A percentile compares a stretch with the other conserved stretches of the same genome.
Conservation (phyloP, 1,139 yeast species). For the Insectozyma bohioensis region DNA sequence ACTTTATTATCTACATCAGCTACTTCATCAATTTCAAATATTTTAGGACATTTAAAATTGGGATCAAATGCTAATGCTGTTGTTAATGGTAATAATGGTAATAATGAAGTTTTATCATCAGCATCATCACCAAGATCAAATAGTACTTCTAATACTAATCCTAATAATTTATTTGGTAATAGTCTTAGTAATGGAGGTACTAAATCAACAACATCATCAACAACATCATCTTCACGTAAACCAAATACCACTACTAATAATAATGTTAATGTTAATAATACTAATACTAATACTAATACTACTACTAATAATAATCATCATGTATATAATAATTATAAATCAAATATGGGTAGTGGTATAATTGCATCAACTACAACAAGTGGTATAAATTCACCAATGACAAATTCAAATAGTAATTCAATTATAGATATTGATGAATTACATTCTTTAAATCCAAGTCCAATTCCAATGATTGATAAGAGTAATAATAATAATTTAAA, state of each 20-base stretch:
- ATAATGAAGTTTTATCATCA: not conserved
- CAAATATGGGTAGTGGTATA: too few relatives aligned
- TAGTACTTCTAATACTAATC: too few relatives aligned
- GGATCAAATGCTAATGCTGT: not conserved
- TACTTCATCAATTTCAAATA: conserved; percentile 17
- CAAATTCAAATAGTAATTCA: not conserved
- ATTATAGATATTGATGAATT: not conserved
- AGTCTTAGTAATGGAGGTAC: not conserved
- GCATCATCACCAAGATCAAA: conserved; percentile 1
- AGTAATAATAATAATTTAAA: not conserved
- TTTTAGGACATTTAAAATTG: conserved; percentile 29
- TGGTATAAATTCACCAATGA: conserved; percentile 2
- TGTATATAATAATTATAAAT: too few relatives aligned
- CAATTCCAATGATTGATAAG: conserved; percentile 6
- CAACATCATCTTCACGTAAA: not conserved
- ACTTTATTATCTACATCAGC: conserved; percentile 6
- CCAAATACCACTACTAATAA: too few relatives aligned
- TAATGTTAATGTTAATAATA: too few relatives aligned
- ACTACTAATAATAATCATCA: too few relatives aligned
- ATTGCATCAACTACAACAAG: not conserved
- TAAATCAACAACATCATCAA: not conserved
- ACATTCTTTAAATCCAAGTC: conserved; percentile 6
- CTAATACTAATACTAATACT: too few relatives aligned
- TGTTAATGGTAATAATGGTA: conserved; percentile 1
- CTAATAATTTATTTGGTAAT: too few relatives aligned